A percentile compares a stretch with the other conserved stretches of the same genome.
phyloP scores from a whole-genome alignment of 352 stramenopile species.

The Pythium diclinum region DNA sequence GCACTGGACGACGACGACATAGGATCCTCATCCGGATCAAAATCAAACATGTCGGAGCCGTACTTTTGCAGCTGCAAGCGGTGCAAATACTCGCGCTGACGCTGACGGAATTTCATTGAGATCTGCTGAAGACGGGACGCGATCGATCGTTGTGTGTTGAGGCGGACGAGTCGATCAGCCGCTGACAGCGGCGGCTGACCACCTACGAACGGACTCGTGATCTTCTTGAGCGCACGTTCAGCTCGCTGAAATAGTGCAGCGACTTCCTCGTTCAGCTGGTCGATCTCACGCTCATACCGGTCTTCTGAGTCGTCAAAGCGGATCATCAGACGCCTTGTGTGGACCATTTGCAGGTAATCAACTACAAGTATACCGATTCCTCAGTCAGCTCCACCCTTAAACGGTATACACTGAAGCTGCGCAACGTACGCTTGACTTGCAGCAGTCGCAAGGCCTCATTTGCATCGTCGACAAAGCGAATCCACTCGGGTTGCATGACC shows the following conservation, averaged over 20 bases:
- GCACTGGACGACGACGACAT: neutral
- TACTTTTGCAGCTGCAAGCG: constrained; percentile 74
- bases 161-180: constrained; percentile 52
- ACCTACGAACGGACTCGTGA: constrained; percentile 56
- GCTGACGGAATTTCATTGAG: constrained; percentile 55
- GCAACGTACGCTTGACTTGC: constrained; percentile 58
- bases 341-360: constrained; percentile 76
- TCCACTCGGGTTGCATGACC: constrained; percentile 52
- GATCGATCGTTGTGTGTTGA: constrained; percentile 70
- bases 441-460: constrained; percentile 67
- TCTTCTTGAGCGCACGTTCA: constrained; percentile 64
- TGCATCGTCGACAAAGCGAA: constrained; percentile 51
- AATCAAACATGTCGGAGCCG: constrained; percentile 59
- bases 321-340: constrained; percentile 79
- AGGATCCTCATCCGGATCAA: constrained; percentile 25
- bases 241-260: constrained; percentile 60
- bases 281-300: constrained; percentile 70
- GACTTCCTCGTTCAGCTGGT: constrained; percentile 63
- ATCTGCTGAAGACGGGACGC: constrained; percentile 59
- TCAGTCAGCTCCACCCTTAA: neutral
- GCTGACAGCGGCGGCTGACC: constrained; percentile 41
- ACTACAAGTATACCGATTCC: constrained; percentile 31
- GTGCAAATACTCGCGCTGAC: constrained; percentile 71
- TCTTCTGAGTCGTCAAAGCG: constrained; percentile 70
- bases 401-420: neutral